These are phyloP conservation scores for Malassezia furfur DNA, from an alignment of 1,284 basidiomycete genomes.

Conservation along the genomic window DNA sequence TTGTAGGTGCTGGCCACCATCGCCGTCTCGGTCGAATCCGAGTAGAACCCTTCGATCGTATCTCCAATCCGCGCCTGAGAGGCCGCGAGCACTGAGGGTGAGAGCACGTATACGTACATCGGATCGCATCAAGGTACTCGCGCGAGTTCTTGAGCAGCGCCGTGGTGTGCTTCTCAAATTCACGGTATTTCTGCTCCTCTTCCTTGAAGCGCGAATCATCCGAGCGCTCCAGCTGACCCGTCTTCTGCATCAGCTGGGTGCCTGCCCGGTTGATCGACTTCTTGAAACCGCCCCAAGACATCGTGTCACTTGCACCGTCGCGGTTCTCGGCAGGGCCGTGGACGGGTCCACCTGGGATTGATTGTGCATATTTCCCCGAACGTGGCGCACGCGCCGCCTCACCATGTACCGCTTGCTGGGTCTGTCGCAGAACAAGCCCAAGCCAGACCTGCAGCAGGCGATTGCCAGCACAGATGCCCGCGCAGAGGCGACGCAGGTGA, in stretches of 20 bases:
- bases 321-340: not conserved
- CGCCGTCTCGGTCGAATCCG: constrained; percentile 58
- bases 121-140: constrained; percentile 83
- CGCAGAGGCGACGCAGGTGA: constrained; percentile 84
- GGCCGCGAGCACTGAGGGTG: constrained; percentile 59
- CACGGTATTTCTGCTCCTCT: constrained; percentile 80
- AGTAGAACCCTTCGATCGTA: constrained; percentile 86
- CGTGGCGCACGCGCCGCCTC: not conserved
- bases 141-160: constrained; percentile 90
- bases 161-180: constrained; percentile 56
- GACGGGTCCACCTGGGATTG: not conserved
- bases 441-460: constrained; percentile 77
- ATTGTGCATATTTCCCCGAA: not conserved
- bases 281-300: constrained; percentile 61
- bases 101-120: constrained; percentile 40
- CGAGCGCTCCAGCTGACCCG: constrained; percentile 90
- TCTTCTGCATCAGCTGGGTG: constrained; percentile 65
- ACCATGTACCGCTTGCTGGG: constrained; percentile 51
- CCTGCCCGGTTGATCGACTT: constrained; percentile 86
- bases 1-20: constrained; percentile 97
- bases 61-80: constrained; percentile 90
- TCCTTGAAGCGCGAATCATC: constrained; percentile 86
- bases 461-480: constrained; percentile 84
- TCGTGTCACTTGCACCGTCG: constrained; percentile 16
- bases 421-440: constrained; percentile 53